Evolutionary conservation across 139 green algal species (phyloP).

Genomic region (Deuterostichococcus epilithicus): DNA sequence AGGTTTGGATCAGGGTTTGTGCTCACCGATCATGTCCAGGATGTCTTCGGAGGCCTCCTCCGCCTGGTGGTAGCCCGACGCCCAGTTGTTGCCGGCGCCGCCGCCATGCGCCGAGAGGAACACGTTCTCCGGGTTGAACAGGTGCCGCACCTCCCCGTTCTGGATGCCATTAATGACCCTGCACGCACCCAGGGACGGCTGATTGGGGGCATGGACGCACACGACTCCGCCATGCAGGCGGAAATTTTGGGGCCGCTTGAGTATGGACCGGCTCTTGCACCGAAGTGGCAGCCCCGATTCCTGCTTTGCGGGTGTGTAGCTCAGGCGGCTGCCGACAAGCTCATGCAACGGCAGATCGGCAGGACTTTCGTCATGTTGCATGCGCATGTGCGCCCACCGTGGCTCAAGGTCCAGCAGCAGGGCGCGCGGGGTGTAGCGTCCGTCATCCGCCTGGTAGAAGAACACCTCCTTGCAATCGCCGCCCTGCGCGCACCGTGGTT

Average conservation of each 20-base stretch:
- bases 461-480: constrained; percentile 98
- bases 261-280: too few species aligned
- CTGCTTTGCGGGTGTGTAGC: too few species aligned
- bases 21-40: constrained; percentile 95
- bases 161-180: constrained; percentile 98
- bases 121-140: constrained; percentile 99
- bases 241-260: too few species aligned
- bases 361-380: too few species aligned
- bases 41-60: constrained; percentile 90
- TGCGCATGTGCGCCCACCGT: constrained; percentile 30
- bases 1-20: too few species aligned
- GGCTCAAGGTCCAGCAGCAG: constrained; percentile 97
- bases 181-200: constrained; percentile 4
- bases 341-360: too few species aligned
- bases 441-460: constrained; percentile 99
- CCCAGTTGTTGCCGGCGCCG: constrained; percentile 99
- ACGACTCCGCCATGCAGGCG: too few species aligned
- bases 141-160: constrained; percentile 84
- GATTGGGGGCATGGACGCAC: too few species aligned
- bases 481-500: constrained; percentile 7
- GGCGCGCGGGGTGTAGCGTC: constrained; percentile 95
- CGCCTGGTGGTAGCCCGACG: constrained; percentile 88
- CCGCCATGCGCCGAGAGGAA: constrained; percentile 93
- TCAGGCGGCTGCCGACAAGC: too few species aligned
- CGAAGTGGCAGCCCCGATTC: too few species aligned